phyloP scores from a whole-genome alignment of 805 yeast species.

The Saccharomycopsis sp. region DNA sequence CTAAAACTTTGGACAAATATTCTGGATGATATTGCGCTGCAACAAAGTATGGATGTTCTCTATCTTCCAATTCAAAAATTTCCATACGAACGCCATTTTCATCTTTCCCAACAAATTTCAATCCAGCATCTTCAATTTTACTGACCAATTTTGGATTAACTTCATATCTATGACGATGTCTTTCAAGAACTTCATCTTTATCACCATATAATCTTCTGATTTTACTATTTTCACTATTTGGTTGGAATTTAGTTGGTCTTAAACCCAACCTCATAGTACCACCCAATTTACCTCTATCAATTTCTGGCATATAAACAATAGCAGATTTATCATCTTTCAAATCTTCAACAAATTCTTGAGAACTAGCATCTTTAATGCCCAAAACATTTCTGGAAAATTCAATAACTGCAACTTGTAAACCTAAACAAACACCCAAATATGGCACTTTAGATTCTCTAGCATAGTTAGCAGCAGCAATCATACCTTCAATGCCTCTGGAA shows the following conservation, averaged over 20 bases:
- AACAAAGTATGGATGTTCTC: constrained; percentile 72
- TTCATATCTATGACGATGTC: constrained; percentile 99
- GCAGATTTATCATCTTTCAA: constrained; percentile 53
- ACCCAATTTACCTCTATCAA: constrained; percentile 90
- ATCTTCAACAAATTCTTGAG: constrained; percentile 74
- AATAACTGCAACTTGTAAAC: constrained; percentile 94
- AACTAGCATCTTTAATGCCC: constrained; percentile 60
- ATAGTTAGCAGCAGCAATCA: constrained; percentile 94
- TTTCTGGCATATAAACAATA: constrained; percentile 97
- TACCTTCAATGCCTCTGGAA: constrained; percentile 94
- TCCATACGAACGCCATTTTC: constrained; percentile 91
- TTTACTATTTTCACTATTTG: constrained; percentile 56
- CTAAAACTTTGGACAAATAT: constrained; percentile 90
- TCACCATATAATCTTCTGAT: constrained; percentile 77
- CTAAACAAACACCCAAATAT: constrained; percentile 93
- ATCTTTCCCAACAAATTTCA: constrained; percentile 89
- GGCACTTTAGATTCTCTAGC: constrained; percentile 96
- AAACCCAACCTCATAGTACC: constrained; percentile 99
- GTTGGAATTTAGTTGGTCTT: constrained; percentile 79
- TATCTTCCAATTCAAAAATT: constrained; percentile 69
- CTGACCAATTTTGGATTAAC: constrained; percentile 79
- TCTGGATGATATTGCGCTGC: constrained; percentile 99
- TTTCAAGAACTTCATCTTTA: constrained; percentile 63
- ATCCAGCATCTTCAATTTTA: constrained; percentile 67
- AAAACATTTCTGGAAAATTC: constrained; percentile 82